Evolutionary conservation across 768 basidiomycete species (phyloP).

Genomic region (Mycena latifolia): DNA sequence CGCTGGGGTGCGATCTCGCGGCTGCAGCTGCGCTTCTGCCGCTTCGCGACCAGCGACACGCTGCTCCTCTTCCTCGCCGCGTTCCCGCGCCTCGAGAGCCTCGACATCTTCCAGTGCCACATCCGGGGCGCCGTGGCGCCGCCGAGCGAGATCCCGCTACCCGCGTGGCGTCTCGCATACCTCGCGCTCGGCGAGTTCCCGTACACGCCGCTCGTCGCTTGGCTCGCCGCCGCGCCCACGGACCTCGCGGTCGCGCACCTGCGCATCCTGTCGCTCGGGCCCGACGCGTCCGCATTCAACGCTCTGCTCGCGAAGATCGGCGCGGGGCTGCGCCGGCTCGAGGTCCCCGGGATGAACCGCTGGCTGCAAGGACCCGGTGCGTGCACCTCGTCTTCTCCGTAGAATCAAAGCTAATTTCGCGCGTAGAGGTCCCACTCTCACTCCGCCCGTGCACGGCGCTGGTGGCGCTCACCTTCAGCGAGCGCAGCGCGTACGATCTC

Average conservation of each 20-base stretch:
- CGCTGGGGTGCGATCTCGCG: slow-evolving; percentile 1
- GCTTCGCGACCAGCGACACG: slow-evolving; percentile 3
- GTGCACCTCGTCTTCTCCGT: too few relatives aligned
- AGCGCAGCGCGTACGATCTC: slow-evolving; percentile 18
- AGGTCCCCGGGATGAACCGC: slow-evolving; percentile 17
- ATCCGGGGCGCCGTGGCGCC: background rate
- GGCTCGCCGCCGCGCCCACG: slow-evolving; percentile 12
- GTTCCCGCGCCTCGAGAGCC: slow-evolving; percentile 18
- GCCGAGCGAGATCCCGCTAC: background rate
- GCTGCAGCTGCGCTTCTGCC: slow-evolving; percentile 18
- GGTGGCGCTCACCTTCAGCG: slow-evolving; percentile 20
- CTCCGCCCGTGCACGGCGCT: slow-evolving; percentile 9
- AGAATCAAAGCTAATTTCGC: too few relatives aligned
- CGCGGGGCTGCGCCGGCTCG: slow-evolving; percentile 5
- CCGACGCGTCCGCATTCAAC: slow-evolving; percentile 23
- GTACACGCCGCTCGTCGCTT: slow-evolving; percentile 17
- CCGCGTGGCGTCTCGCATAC: slow-evolving; percentile 16
- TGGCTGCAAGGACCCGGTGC: background rate
- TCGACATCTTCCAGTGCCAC: slow-evolving; percentile 27
- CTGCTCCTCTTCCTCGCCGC: slow-evolving; percentile 23
- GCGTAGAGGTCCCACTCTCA: slow-evolving; percentile 13
- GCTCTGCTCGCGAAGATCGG: slow-evolving; percentile 18
- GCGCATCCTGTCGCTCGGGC: slow-evolving; percentile 18
- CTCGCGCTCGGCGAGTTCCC: slow-evolving; percentile 29
- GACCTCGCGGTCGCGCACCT: slow-evolving; percentile 18